These are phyloP conservation scores for Starmerella bombi DNA, from an alignment of 805 yeast genomes.

Conservation along the genomic window DNA sequence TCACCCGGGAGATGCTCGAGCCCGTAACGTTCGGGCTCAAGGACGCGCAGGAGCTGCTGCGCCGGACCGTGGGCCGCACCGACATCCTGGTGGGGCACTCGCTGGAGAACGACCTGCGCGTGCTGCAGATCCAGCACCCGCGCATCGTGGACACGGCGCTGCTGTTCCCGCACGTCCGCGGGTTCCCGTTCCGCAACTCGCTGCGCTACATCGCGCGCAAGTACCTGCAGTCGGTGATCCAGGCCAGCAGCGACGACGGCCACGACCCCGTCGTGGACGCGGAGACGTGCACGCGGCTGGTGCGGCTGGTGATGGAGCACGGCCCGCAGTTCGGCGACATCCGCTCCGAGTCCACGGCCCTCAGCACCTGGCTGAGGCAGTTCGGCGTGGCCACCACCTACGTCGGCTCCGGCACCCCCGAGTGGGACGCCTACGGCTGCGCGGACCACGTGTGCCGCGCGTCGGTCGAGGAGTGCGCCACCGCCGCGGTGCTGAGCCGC, in stretches of 20 bases:
- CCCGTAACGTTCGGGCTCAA: constrained; percentile 48
- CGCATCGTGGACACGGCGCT: constrained; percentile 68
- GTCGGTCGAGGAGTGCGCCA: constrained; percentile 10
- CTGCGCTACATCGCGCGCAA: constrained; percentile 54
- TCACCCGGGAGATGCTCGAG: constrained; percentile 53
- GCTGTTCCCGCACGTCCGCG: constrained; percentile 60
- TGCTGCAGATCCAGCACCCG: constrained; percentile 58
- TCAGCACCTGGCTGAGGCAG: constrained; percentile 6
- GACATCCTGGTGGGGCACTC: constrained; percentile 86
- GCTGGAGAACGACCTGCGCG: constrained; percentile 66
- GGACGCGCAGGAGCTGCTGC: constrained; percentile 53
- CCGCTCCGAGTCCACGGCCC: constrained; percentile 2
- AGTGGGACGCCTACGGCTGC: constrained; percentile 22
- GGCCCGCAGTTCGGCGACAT: constrained; percentile 55
- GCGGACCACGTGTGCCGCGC: constrained; percentile 23
- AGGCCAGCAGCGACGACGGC: constrained; percentile 38
- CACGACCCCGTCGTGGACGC: constrained; percentile 88
- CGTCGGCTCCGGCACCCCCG: constrained; percentile 28
- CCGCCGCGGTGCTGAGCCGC: background rate
- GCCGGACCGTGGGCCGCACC: constrained; percentile 35
- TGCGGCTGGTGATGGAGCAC: constrained; percentile 51
- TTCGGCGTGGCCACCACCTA: constrained; percentile 24
- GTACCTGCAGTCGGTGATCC: constrained; percentile 48
- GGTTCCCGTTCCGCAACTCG: constrained; percentile 70
- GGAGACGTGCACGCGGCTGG: constrained; percentile 60